phyloP scores from a whole-genome alignment of 2,329 filamentous ascomycete species.

The Sporothrix schenckii region DNA sequence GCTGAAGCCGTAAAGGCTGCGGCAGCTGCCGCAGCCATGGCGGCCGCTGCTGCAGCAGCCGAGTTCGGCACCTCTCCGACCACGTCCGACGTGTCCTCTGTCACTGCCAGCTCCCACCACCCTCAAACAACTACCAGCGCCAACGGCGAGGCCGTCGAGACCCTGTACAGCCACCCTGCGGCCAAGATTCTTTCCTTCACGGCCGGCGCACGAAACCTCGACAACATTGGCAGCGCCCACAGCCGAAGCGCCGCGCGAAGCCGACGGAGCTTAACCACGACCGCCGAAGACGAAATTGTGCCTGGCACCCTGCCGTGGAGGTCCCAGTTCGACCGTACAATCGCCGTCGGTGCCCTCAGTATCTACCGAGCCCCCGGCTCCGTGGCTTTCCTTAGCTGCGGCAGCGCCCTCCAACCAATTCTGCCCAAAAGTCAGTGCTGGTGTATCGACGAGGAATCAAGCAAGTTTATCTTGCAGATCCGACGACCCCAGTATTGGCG shows the following conservation, averaged over 20 bases:
- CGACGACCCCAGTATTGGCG: conserved; percentile 84
- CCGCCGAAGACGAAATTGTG: conserved; percentile 48
- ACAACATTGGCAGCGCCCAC: conserved; percentile 41
- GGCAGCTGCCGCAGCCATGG: conserved; percentile 28
- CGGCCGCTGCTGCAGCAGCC: conserved; percentile 34
- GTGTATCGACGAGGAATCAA: conserved; percentile 83
- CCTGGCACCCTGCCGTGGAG: conserved; percentile 71
- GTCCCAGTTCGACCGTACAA: conserved; percentile 75
- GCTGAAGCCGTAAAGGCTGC: conserved; percentile 26
- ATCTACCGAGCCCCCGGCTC: conserved; percentile 87
- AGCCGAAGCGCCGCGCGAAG: conserved; percentile 34
- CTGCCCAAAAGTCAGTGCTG: conserved; percentile 89
- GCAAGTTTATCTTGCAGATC: conserved; percentile 82
- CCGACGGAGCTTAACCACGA: conserved; percentile 29
- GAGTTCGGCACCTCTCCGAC: conserved; percentile 29
- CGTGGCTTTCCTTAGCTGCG: conserved; percentile 85
- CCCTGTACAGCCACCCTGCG: conserved; percentile 72
- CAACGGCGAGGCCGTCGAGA: conserved; percentile 57
- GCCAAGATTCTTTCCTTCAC: conserved; percentile 68
- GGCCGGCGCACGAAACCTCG: conserved; percentile 44
- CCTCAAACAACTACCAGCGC: conserved; percentile 28
- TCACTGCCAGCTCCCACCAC: conserved; percentile 20
- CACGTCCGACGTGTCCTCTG: conserved; percentile 29
- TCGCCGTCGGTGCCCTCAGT: conserved; percentile 75
- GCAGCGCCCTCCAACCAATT: conserved; percentile 80